phyloP scores from a whole-genome alignment of 768 basidiomycete genomes.

The Pisolithus tinctorius region DNA sequence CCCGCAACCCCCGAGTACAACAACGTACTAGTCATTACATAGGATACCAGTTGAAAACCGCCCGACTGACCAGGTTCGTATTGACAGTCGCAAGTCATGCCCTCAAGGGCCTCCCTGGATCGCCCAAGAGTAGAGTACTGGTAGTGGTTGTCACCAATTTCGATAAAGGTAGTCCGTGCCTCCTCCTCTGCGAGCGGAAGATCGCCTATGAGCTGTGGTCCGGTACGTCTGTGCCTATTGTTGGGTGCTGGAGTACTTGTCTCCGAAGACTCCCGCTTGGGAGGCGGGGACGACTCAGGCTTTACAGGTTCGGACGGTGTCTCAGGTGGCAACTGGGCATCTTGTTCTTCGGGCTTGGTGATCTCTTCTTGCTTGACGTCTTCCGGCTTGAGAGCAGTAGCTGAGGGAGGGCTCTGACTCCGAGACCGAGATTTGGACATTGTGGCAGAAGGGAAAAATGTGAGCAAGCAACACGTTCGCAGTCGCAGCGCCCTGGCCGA shows the following conservation, averaged over 20 bases:
- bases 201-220: constrained; percentile 70
- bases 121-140: constrained; percentile 84
- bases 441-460: constrained; percentile 13
- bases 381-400: constrained; percentile 3
- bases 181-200: constrained; percentile 71
- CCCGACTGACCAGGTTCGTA: constrained; percentile 71
- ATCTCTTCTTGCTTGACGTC: constrained; percentile 3
- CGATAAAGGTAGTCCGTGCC: constrained; percentile 65
- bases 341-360: constrained; percentile 10
- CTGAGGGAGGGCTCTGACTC: constrained; percentile 23
- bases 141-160: constrained; percentile 76
- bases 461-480: constrained; percentile 8
- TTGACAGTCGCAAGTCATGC: constrained; percentile 91
- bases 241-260: constrained; percentile 32
- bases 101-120: constrained; percentile 83
- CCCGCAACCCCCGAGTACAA: constrained; percentile 15
- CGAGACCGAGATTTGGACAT: constrained; percentile 25
- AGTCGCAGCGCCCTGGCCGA: constrained; percentile 11
- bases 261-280: constrained; percentile 28
- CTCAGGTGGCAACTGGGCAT: constrained; percentile 19
- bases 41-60: constrained; percentile 12
- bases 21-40: constrained; percentile 23
- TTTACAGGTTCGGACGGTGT: constrained; percentile 18
- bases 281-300: constrained; percentile 26
- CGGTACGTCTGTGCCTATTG: constrained; percentile 29